These are phyloP conservation scores for Geotrichum carabidarum DNA, from an alignment of 1,139 yeast species.

Conservation along the genomic window DNA sequence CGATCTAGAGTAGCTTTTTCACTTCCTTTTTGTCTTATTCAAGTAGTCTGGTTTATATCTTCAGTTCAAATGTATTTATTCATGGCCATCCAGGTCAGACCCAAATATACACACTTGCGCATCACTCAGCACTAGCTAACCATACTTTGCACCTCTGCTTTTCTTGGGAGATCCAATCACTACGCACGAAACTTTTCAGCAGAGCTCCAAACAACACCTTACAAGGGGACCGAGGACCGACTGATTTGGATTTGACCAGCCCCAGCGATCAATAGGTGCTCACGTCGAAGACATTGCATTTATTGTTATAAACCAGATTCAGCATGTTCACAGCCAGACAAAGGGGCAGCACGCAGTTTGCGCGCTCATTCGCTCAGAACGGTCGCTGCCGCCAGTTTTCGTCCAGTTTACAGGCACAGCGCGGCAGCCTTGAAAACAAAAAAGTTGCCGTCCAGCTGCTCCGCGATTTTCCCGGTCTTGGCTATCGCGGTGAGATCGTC, in stretches of 20 bases:
- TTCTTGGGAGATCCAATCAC: slow-evolving; percentile 2
- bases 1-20: slow-evolving; percentile 15
- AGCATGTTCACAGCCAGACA: slow-evolving; percentile 5
- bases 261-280: not conserved
- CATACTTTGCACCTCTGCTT: not conserved
- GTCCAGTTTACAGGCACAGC: not conserved
- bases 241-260: not conserved
- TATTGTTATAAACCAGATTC: not conserved
- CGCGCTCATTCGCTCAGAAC: no score
- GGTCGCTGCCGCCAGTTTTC: not conserved
- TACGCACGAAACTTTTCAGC: slow-evolving; percentile 1
- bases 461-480: slow-evolving; percentile 55
- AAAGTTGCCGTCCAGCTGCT: slow-evolving; percentile 57
- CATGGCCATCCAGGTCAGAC: no score
- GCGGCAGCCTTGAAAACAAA: slow-evolving; percentile 33
- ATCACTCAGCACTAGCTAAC: not conserved
- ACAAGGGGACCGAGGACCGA: no score
- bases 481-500: slow-evolving; percentile 66
- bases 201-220: not conserved
- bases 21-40: not conserved
- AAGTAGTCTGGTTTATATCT: not conserved
- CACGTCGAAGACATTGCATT: not conserved
- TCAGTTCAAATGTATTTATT: not conserved
- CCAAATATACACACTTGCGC: no score
- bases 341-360: not conserved